Evolutionary conservation across 169 alveolate species (phyloP).

Genomic region (Ichthyophthirius multifiliis): DNA sequence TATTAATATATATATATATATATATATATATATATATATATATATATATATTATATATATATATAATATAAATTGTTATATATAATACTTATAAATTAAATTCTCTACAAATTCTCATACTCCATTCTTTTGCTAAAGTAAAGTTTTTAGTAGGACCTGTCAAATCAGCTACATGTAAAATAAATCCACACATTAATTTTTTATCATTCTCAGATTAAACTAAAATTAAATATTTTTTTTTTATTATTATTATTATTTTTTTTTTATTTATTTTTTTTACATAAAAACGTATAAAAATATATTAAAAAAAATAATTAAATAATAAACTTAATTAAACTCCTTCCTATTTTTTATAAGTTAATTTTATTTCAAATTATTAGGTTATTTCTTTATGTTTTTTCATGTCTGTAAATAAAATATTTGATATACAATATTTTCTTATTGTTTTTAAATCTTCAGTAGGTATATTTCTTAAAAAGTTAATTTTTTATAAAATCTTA

Average conservation of each 20-base stretch:
- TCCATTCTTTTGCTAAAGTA: conserved; percentile 27
- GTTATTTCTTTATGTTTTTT: conserved; percentile 36
- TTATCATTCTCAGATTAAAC: not conserved
- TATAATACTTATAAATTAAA: conserved; percentile 32
- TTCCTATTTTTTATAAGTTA: not conserved
- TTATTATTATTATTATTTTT: too few species aligned
- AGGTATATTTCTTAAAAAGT: conserved; percentile 18
- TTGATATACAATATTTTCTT: conserved; percentile 14
- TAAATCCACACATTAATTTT: conserved; percentile 16
- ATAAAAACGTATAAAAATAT: too few species aligned
- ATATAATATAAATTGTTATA: too few species aligned
- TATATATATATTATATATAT: too few species aligned
- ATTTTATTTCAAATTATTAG: conserved; percentile 5
- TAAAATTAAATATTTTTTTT: too few species aligned
- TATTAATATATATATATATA: too few species aligned
- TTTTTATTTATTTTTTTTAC: too few species aligned
- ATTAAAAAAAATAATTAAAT: too few species aligned
- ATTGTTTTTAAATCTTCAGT: conserved; percentile 14
- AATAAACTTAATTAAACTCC: not conserved
- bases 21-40: too few species aligned
- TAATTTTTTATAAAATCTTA: conserved; percentile 18
- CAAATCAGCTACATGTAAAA: conserved; percentile 36
- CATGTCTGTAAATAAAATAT: conserved; percentile 42
- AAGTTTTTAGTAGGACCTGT: conserved; percentile 31
- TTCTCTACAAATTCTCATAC: conserved; percentile 29